A percentile compares a stretch with the other conserved stretches of the same genome.
These are phyloP conservation scores for Epithele typhae DNA, from an alignment of 768 basidiomycete species.

Conservation along the genomic window DNA sequence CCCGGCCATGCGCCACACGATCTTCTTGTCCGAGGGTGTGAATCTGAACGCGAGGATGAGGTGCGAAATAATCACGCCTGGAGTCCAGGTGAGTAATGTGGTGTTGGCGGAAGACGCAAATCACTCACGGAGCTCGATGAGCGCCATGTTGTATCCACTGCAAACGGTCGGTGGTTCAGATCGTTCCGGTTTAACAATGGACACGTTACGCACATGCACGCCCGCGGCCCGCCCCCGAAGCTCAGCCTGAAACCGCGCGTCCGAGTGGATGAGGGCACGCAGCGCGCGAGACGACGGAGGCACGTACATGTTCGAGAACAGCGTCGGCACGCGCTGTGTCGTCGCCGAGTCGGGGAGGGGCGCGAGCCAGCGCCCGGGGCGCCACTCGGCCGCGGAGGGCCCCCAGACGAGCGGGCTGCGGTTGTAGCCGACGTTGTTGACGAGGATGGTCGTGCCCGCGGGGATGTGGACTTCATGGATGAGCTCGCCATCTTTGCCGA, in stretches of 20 bases:
- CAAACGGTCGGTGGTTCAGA: neutral
- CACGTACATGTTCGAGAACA: conserved; percentile 4
- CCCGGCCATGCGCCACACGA: neutral
- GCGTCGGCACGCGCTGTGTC: conserved; percentile 3
- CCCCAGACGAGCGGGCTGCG: conserved; percentile 6
- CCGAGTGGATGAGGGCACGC: neutral
- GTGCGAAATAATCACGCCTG: neutral
- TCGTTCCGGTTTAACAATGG: too few species aligned
- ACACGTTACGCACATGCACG: conserved; percentile 1
- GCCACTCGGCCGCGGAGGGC: conserved; percentile 1
- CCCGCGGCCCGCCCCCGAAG: conserved; percentile 2
- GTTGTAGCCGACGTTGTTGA: conserved; percentile 6
- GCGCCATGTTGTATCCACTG: conserved; percentile 12
- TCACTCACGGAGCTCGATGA: conserved; percentile 4
- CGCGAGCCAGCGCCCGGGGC: conserved; percentile 10
- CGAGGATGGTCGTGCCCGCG: conserved; percentile 1
- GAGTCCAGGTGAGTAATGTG: too few species aligned
- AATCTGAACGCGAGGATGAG: neutral
- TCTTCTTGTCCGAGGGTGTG: neutral
- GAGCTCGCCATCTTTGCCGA: neutral
- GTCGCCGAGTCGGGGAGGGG: conserved; percentile 4
- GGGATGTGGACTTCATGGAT: conserved; percentile 3
- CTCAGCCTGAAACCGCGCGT: neutral
- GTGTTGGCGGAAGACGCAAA: neutral
- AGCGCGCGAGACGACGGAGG: neutral